phyloP scores from a whole-genome alignment of 805 yeast genomes.

The Myxozyma lipomycoides region DNA sequence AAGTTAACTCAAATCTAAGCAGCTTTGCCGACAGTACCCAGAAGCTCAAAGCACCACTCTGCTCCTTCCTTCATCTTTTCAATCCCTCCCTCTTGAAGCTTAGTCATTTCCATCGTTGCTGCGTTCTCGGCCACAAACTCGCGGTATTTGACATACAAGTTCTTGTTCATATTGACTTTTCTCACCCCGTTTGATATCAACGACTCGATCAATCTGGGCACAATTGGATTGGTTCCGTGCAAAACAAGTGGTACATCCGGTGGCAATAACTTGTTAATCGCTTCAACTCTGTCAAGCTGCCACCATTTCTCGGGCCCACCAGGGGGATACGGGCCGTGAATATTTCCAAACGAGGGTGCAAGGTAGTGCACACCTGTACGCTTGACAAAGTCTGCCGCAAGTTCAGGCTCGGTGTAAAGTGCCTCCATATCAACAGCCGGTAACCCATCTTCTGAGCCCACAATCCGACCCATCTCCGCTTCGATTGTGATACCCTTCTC shows the following conservation, averaged over 20 bases:
- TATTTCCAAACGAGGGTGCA: conserved; percentile 41
- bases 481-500: conserved; percentile 36
- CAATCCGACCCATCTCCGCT: conserved; percentile 41
- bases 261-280: conserved; percentile 3
- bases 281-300: conserved; percentile 28
- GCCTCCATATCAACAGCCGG: conserved; percentile 33
- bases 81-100: conserved; percentile 33
- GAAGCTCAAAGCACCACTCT: conserved; percentile 34
- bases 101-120: conserved; percentile 31
- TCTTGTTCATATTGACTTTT: conserved; percentile 38
- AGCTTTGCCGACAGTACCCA: conserved; percentile 32
- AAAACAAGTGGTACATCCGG: conserved; percentile 31
- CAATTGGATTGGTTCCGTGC: conserved; percentile 38
- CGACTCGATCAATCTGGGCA: conserved; percentile 7
- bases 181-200: conserved; percentile 36
- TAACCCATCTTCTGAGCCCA: conserved; percentile 41
- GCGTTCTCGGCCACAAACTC: conserved; percentile 32
- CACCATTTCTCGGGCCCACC: conserved; percentile 36
- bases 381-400: conserved; percentile 34
- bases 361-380: conserved; percentile 38
- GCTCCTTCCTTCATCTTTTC: conserved; percentile 32
- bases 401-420: conserved; percentile 37
- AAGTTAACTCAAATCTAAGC: too few relatives aligned
- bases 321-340: conserved; percentile 39
- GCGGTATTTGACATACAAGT: conserved; percentile 34